Evolutionary conservation across 768 basidiomycete species (phyloP).

Genomic region (Suillus weaverae): DNA sequence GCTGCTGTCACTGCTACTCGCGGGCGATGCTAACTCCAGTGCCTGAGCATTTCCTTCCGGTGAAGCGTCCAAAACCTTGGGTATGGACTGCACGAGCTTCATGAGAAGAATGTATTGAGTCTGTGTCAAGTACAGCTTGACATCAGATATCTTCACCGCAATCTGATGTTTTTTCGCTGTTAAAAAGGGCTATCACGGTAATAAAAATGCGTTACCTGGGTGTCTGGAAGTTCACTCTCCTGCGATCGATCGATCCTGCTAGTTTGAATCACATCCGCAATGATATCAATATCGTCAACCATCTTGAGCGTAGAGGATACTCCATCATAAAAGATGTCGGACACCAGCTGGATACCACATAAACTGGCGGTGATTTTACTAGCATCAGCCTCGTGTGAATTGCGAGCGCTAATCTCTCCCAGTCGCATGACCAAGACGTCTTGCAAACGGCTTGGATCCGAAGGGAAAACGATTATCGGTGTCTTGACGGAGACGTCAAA

Average conservation of each 20-base stretch:
- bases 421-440: conserved; percentile 81
- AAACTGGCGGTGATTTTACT: conserved; percentile 75
- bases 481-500: conserved; percentile 89
- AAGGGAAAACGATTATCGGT: conserved; percentile 89
- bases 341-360: conserved; percentile 80
- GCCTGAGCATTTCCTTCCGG: conserved; percentile 42
- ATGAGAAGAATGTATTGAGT: conserved; percentile 77
- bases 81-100: conserved; percentile 64
- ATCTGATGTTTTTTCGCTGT: conserved; percentile 45
- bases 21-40: conserved; percentile 22
- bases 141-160: conserved; percentile 72
- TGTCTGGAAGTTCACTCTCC: conserved; percentile 63
- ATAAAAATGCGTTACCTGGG: conserved; percentile 52
- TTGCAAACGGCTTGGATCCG: conserved; percentile 54
- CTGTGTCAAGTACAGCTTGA: conserved; percentile 82
- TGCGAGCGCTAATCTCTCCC: conserved; percentile 85
- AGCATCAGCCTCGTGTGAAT: conserved; percentile 56
- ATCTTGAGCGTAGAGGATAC: conserved; percentile 69
- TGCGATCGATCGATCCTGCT: conserved; percentile 51
- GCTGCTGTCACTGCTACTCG: conserved; percentile 10
- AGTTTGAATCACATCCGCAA: conserved; percentile 65
- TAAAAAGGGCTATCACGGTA: conserved; percentile 6
- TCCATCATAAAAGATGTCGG: conserved; percentile 55
- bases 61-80: conserved; percentile 54
- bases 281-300: conserved; percentile 85